A percentile compares a stretch with the other conserved stretches of the same genome.
Evolutionary conservation across 2,329 filamentous ascomycete genomes (phyloP).

Genomic region (Fusarium veterinarium): DNA sequence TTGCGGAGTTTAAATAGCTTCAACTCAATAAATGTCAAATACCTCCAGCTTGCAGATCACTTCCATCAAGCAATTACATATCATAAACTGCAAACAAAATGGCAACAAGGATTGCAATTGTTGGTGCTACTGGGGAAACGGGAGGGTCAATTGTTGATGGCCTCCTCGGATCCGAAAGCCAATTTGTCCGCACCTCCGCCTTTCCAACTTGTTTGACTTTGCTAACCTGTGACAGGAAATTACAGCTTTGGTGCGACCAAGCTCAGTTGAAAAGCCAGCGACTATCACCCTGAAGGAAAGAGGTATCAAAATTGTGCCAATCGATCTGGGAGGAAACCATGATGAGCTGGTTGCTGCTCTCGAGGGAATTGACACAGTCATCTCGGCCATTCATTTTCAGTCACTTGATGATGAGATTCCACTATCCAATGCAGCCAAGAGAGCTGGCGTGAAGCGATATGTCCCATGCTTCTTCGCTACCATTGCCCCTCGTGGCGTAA

Average conservation of each 20-base stretch:
- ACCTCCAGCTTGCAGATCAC: not conserved
- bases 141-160: constrained; percentile 54
- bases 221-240: constrained; percentile 51
- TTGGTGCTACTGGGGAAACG: constrained; percentile 58
- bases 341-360: constrained; percentile 57
- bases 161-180: constrained; percentile 46
- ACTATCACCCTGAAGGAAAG: constrained; percentile 53
- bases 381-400: constrained; percentile 47
- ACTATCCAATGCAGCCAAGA: constrained; percentile 60
- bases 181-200: constrained; percentile 41
- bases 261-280: constrained; percentile 59
- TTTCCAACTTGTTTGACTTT: not conserved
- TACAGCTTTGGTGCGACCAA: constrained; percentile 58
- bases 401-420: constrained; percentile 58
- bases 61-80: not conserved
- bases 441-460: constrained; percentile 62
- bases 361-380: constrained; percentile 56
- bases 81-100: not conserved
- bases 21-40: not conserved
- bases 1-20: not conserved
- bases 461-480: constrained; percentile 64
- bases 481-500: constrained; percentile 53
- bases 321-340: constrained; percentile 56
- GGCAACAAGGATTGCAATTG: constrained; percentile 44
- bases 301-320: constrained; percentile 56